Conservation (phyloP, 2,329 filamentous ascomycete species). For the Sclerotinia subarctica region DNA sequence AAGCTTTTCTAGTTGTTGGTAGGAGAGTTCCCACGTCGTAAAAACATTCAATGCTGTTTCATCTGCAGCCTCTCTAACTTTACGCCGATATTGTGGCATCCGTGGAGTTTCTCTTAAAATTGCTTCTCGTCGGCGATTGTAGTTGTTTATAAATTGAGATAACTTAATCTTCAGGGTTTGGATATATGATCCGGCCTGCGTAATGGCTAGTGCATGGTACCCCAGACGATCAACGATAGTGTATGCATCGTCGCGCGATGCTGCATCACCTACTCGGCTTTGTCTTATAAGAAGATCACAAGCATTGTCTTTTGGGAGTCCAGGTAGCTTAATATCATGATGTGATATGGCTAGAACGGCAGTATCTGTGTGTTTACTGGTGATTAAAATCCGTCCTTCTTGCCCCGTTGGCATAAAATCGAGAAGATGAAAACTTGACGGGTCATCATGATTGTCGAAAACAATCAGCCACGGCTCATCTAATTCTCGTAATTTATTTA, state of each 20-base stretch:
- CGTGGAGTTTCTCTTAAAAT: slow-evolving; percentile 28
- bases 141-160: slow-evolving; percentile 27
- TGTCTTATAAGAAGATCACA: slow-evolving; percentile 24
- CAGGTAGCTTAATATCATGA: slow-evolving; percentile 21
- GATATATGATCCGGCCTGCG: slow-evolving; percentile 37
- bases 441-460: slow-evolving; percentile 33
- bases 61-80: slow-evolving; percentile 12
- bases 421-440: slow-evolving; percentile 21
- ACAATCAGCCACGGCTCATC: slow-evolving; percentile 29
- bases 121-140: slow-evolving; percentile 19
- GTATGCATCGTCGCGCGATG: slow-evolving; percentile 15
- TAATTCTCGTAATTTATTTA: slow-evolving; percentile 20
- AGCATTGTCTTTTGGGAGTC: slow-evolving; percentile 23
- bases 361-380: slow-evolving; percentile 23
- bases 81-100: slow-evolving; percentile 26
- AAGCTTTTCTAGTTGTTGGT: slow-evolving; percentile 22
- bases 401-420: slow-evolving; percentile 24
- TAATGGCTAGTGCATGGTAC: slow-evolving; percentile 33
- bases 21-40: slow-evolving; percentile 35
- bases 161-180: slow-evolving; percentile 24
- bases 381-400: slow-evolving; percentile 26
- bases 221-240: slow-evolving; percentile 28
- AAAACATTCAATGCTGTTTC: slow-evolving; percentile 30
- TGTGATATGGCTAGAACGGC: not conserved
- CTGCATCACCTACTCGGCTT: not conserved